Percentiles rank a stretch among this genome's conserved stretches.
These are phyloP conservation scores for Ogataea thermomethanolica DNA, from an alignment of 805 yeast genomes.

Conservation along the genomic window DNA sequence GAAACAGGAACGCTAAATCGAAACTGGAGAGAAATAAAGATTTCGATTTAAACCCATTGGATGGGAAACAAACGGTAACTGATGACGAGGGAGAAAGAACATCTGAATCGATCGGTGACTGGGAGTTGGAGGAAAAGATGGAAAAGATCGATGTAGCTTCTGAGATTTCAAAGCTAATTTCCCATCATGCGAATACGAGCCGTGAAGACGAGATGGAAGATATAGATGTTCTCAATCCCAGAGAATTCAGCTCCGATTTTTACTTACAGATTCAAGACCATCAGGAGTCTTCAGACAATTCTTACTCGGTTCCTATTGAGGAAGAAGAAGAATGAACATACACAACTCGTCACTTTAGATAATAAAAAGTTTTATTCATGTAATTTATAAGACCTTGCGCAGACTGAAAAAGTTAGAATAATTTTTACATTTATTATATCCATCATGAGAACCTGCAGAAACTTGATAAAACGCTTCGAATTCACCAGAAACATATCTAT, in stretches of 20 bases:
- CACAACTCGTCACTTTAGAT: background rate
- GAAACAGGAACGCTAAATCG: slow-evolving; percentile 5
- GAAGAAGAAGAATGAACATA: slow-evolving; percentile 8
- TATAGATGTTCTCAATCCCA: slow-evolving; percentile 14
- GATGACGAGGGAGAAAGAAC: slow-evolving; percentile 7
- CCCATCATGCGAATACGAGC: background rate
- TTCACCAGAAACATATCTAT: slow-evolving; percentile 23
- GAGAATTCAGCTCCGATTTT: slow-evolving; percentile 17
- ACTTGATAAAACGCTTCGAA: no score
- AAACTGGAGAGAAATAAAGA: background rate
- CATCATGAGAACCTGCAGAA: no score
- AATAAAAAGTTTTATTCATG: background rate
- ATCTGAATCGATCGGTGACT: background rate
- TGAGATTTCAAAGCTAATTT: background rate
- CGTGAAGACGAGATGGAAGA: background rate
- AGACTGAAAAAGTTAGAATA: no score
- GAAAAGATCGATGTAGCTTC: slow-evolving; percentile 5
- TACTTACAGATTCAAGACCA: slow-evolving; percentile 9
- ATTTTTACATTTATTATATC: no score
- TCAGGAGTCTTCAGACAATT: slow-evolving; percentile 9
- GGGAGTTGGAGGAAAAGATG: slow-evolving; percentile 9
- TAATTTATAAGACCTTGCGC: background rate
- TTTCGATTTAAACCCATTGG: no score
- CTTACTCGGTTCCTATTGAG: slow-evolving; percentile 19
- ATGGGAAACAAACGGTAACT: background rate